Base-by-base conservation (phyloP, 352 stramenopile genomes). In the Pythium dissimile region DNA sequence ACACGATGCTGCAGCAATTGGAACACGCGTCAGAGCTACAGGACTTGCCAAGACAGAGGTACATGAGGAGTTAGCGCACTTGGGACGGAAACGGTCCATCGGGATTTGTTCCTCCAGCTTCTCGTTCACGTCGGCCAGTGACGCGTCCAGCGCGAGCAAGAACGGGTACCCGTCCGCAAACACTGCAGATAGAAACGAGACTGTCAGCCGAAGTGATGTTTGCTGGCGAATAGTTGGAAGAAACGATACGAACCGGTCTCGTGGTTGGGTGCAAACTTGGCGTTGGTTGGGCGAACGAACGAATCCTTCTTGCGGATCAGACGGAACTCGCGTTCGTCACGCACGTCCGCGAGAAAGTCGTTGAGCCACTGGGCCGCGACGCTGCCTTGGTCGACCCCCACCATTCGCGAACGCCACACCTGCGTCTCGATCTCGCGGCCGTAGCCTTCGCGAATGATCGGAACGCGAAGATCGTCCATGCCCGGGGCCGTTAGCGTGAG, bases 131-230 rank as follows among this genome's bases (percentile, higher is more conserved):
- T 82, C 64, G 6, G 80, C 58, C 16, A 96, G 46, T 20, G 82
- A 92, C 24, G 73, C 65, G 15, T 87, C 62, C 11, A 79, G 47
- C 2, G 77, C 61, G 21, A 96, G 35, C 32, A 96, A 63, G 54
- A 91, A 88, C 3, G 86, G 84, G 48, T 86, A 96, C 0, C 66
- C 81, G 42, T 96, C 86, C 3, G 84, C 73, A 62, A 96, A 96
- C 20, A 70, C 74, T 80, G 52, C 46, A 6, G 1, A 42, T 23
- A 42, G 30, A 28, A 5, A 46, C 6, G 12, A 10, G 45, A 16
- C 11, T 20, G 46, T 46, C 24, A 37, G 38, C 16, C 31, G 34
- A 64, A 13, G 20, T 27, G n/a, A 42, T 35, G 4, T 37, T 21
- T 32, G 39, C n/a, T 38, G 35, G 26, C 12, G 15, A 49, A 28